Conservation (phyloP, 495 filamentous ascomycete species). For the Tuber magnatum region DNA sequence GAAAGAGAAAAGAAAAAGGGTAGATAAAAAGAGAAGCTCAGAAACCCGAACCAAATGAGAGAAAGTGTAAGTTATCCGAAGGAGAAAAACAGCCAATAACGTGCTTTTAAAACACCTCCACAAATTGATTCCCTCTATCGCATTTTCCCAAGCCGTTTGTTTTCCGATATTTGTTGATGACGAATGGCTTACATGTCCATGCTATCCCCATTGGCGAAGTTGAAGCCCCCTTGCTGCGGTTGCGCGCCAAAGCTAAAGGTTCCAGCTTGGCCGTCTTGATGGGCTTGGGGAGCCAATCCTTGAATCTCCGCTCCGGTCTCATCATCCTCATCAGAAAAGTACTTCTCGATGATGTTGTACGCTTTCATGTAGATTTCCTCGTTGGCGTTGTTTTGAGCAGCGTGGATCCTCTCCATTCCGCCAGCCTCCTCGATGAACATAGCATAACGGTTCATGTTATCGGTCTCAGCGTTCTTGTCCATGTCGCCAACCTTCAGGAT, state of each 20-base stretch:
- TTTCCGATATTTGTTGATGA: conserved; percentile 2
- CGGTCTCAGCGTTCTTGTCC: conserved; percentile 81
- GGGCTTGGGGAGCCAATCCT: conserved; percentile 58
- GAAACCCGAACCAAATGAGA: conserved; percentile 4
- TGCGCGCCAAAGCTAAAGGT: conserved; percentile 80
- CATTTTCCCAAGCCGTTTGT: conserved; percentile 5
- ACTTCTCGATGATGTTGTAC: conserved; percentile 99
- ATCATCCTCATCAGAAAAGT: conserved; percentile 98
- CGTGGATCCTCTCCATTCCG: conserved; percentile 99
- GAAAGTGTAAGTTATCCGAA: conserved; percentile 1
- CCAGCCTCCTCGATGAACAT: conserved; percentile 98
- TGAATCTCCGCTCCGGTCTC: conserved; percentile 51
- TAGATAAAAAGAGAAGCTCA: not conserved
- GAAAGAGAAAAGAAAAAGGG: not conserved
- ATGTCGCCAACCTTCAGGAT: conserved; percentile 98
- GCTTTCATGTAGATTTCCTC: conserved; percentile 99
- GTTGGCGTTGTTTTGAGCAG: conserved; percentile 99
- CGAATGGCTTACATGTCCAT: conserved; percentile 90
- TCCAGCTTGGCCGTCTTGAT: conserved; percentile 46
- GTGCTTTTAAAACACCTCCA: not conserved
- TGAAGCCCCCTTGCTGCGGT: conserved; percentile 76
- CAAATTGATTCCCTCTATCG: conserved; percentile 1
- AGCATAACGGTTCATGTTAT: conserved; percentile 89
- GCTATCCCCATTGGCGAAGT: conserved; percentile 86
- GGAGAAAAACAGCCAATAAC: not conserved